These are phyloP conservation scores for Colletotrichum ledebouriae DNA, from an alignment of 2,329 filamentous ascomycete species.

Conservation along the genomic window DNA sequence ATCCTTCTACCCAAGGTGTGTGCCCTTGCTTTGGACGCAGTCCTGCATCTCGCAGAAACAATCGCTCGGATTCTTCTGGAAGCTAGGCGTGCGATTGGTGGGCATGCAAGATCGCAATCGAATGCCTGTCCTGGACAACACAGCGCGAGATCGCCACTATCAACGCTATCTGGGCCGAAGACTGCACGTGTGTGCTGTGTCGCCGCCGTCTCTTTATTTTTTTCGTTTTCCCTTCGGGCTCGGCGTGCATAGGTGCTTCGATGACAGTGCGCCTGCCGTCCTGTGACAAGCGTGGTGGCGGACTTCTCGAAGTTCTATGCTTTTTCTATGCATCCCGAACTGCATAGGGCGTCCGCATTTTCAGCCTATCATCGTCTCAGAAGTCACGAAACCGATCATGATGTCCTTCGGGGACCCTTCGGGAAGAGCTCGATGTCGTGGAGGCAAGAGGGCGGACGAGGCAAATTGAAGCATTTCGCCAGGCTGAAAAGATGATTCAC, in stretches of 20 bases:
- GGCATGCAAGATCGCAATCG: conserved; percentile 13
- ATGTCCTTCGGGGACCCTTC: not conserved
- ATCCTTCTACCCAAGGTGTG: conserved; percentile 8
- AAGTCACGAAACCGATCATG: not conserved
- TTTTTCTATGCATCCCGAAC: conserved; percentile 16
- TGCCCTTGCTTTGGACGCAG: not conserved
- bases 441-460: conserved; percentile 18
- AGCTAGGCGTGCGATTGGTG: not conserved
- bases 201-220: not conserved
- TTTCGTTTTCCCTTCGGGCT: not conserved
- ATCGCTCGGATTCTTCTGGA: conserved; percentile 10
- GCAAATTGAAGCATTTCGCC: conserved; percentile 15
- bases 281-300: conserved; percentile 16
- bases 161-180: conserved; percentile 20
- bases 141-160: conserved; percentile 23
- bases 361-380: conserved; percentile 19
- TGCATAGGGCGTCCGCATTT: conserved; percentile 18
- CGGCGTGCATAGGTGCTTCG: conserved; percentile 24
- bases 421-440: not conserved
- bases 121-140: conserved; percentile 16
- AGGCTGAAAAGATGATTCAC: conserved; percentile 24
- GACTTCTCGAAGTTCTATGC: conserved; percentile 26
- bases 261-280: conserved; percentile 22
- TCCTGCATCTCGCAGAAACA: conserved; percentile 19
- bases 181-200: not conserved